Base-by-base conservation (phyloP, 1,139 yeast genomes). In the Lodderomyces oxycetoniae region DNA sequence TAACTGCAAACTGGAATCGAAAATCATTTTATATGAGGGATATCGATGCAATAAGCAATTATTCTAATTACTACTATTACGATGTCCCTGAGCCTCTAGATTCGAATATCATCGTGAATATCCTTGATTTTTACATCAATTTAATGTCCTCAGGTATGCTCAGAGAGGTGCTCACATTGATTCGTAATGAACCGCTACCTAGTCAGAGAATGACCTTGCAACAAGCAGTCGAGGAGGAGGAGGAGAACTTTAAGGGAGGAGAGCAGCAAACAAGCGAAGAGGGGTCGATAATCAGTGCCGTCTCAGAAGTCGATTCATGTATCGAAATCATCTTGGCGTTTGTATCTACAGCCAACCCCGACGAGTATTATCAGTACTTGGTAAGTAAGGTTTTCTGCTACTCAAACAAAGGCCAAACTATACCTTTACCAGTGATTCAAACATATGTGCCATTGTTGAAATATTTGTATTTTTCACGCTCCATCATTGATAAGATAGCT, bases 301-400 rank as follows among this genome's bases (percentile, higher is more conserved):
- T 45, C 5, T 19, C 32, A 1, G 46, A 67, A 26, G 71, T 76
- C 28, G 81, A 77, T 46, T 44, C 48, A 10, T 61, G 66, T 53
- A 52, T 75, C 50, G 70, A 70, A 48, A 45, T 62, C 3, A 52
- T 72, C 3, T 50, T 77, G 24, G 61, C 74, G 32, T 79, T 62
- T 47, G 46, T 79, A 11, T 71, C 80, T 2, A 71, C 79, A 2
- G 60, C 83, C 1, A 77, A 79, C 48, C 77, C 83, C 26, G 43
- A 43, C 0, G 74, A 71, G 22, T 77, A 68, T 46, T 67, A 60
- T 36, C 52, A 54, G 10, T 76, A 64, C 43, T 38, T 74, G 8
- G 53, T 60, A 13, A 47, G 52, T 3, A 62, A 61, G 30, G 42
- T 74, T 4, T 59, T 71, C 41, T 52, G 48, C 28, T 64, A 59